A percentile compares a stretch with the other conserved stretches of the same genome.
Evolutionary conservation across 75 land plant species (phyloP).

Genomic region (Cunninghamia lanceolata): DNA sequence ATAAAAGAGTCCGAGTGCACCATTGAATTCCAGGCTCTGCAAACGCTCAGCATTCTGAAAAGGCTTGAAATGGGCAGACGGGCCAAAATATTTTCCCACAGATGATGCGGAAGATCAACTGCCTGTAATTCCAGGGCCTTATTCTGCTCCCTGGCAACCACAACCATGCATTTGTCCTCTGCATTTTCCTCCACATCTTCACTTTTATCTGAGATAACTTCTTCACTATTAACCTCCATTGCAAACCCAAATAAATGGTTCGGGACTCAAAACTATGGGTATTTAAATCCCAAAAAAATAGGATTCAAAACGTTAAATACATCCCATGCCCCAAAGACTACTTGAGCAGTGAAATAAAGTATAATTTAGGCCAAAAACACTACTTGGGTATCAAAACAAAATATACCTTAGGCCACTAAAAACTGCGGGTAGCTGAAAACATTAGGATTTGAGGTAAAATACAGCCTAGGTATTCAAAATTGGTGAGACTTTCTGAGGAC

Average conservation of each 20-base stretch:
- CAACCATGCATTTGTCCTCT: neutral
- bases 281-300: neutral
- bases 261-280: neutral
- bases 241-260: neutral
- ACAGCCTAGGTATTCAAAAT: neutral
- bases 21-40: conserved; percentile 32
- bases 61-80: conserved; percentile 36
- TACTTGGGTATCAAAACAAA: neutral
- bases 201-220: neutral
- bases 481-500: neutral
- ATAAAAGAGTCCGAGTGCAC: conserved; percentile 19
- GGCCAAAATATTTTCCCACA: conserved; percentile 34
- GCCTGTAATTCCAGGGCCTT: neutral
- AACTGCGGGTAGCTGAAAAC: neutral
- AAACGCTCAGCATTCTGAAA: conserved; percentile 29
- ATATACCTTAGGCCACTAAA: neutral
- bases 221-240: neutral
- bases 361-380: neutral
- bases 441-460: neutral
- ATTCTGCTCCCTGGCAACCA: neutral
- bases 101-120: conserved; percentile 28
- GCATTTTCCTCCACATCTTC: neutral
- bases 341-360: neutral
- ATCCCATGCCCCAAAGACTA: neutral
- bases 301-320: neutral